Conservation (phyloP, 2,329 filamentous ascomycete genomes). For the Talaromyces sp. region DNA sequence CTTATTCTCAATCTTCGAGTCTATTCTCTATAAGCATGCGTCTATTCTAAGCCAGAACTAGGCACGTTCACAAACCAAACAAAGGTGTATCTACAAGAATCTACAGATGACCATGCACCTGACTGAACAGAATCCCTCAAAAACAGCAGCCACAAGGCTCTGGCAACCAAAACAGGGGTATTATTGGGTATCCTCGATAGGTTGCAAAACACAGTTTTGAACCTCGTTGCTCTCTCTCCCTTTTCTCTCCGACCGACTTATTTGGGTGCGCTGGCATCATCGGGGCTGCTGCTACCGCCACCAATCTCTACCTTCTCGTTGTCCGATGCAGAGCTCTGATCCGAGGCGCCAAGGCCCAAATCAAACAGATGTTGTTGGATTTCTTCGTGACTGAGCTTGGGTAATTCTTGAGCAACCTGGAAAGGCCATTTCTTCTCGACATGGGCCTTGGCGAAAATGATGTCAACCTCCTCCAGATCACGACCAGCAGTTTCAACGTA, state of each 20-base stretch:
- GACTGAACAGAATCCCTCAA: background rate
- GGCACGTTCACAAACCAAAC: background rate
- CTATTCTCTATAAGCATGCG: background rate
- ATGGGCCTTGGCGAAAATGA: slow-evolving; percentile 29
- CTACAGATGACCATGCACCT: background rate
- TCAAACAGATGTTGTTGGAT: background rate
- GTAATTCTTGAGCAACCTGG: slow-evolving; percentile 26
- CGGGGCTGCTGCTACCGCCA: background rate
- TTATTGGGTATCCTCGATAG: background rate
- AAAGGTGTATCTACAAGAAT: background rate
- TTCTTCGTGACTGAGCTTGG: slow-evolving; percentile 15
- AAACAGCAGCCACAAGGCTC: background rate
- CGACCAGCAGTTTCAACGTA: slow-evolving; percentile 33
- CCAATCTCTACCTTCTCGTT: background rate
- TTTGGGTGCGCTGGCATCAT: background rate
- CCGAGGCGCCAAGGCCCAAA: background rate
- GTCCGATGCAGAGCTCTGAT: background rate
- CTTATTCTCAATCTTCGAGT: background rate
- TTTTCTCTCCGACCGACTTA: background rate
- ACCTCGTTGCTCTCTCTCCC: background rate
- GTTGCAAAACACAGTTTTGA: background rate
- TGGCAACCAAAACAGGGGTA: background rate
- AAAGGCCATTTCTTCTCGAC: slow-evolving; percentile 23
- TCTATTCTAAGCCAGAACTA: background rate
- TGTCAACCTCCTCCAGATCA: slow-evolving; percentile 34